Base-by-base conservation (phyloP, 2,329 filamentous ascomycete genomes). In the Chrysosporium keratinophilum region DNA sequence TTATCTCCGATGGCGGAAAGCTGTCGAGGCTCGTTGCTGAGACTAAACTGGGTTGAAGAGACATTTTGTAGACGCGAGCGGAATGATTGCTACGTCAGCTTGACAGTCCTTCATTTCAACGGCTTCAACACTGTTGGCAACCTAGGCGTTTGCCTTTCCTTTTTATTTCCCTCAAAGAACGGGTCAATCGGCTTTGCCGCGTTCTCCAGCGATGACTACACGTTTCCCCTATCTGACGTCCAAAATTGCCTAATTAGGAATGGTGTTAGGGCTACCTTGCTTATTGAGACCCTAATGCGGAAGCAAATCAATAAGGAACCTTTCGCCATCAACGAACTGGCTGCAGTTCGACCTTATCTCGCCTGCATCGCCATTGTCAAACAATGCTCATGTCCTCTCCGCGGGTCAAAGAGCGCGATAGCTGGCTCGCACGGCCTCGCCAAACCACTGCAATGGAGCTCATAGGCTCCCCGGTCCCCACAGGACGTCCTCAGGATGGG, bases 201-300 rank as follows among this genome's bases (percentile, higher is more conserved):
- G 37, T 52, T 33, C 17, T 17, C 6, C 10, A 19, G 33, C 39
- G 39, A 43, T 34, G 35, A 50, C 9, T 40, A 12, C 39, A 34
- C 15, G 23, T 35, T 40, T 3, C 12, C 50, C 17, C 14, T 17
- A 33, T 14, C 11, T 45, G 50, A 52, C 41, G 50, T 52, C 34
- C 34, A 33, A 41, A 52, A 39, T 52, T 52, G 19, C 50, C 50
- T 52, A 52, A 39, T 52, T 20, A 34, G 50, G 50, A 40, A 39
- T 46, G 50, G 50, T 41, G 28, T 40, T 52, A 52, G 50, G 50
- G 50, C 50, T 52, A 52, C 42, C 20, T 52, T 52, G 42, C 50
- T 46, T 52, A 52, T 46, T 52, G 50, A 52, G 23, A 39, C 50
- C 50, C 50, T 34, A 52, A 52, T 52, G 50, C 50, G 50, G 50